These are phyloP conservation scores for Blastomyces parvus DNA, from an alignment of 2,329 filamentous ascomycete genomes.

Conservation along the genomic window DNA sequence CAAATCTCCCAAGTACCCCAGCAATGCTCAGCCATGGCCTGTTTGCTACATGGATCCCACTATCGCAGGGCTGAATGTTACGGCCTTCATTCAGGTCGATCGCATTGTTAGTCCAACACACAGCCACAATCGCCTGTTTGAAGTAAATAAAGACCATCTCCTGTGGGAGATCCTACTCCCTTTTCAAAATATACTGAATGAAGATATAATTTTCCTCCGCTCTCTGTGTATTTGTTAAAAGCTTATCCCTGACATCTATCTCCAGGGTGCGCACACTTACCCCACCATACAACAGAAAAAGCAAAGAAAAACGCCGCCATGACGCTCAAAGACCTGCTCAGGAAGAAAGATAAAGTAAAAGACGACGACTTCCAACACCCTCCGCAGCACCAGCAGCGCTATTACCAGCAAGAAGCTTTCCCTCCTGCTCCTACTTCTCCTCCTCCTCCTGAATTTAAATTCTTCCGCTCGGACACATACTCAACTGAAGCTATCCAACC, in stretches of 20 bases:
- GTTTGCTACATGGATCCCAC: background rate
- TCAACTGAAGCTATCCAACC: constrained; percentile 70
- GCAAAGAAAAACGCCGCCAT: constrained; percentile 31
- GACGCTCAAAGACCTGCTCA: constrained; percentile 52
- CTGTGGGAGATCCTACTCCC: background rate
- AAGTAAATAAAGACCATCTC: background rate
- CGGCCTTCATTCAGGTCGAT: background rate
- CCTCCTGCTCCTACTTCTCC: constrained; percentile 26
- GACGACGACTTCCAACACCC: constrained; percentile 16
- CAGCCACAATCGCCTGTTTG: constrained; percentile 1
- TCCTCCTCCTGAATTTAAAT: constrained; percentile 60
- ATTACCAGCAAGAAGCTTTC: constrained; percentile 42
- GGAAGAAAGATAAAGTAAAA: constrained; percentile 49
- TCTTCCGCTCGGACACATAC: constrained; percentile 74
- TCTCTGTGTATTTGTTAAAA: background rate
- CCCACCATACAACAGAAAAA: constrained; percentile 3
- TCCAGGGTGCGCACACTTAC: background rate
- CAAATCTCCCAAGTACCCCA: background rate
- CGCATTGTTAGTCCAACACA: background rate
- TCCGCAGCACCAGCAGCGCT: constrained; percentile 15
- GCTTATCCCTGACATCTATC: background rate
- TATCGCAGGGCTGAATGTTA: background rate
- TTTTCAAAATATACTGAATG: background rate
- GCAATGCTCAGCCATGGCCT: background rate
- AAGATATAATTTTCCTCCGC: background rate